Evolutionary conservation across 805 yeast species (phyloP).

Genomic region (Metschnikowia baotianmanensis): DNA sequence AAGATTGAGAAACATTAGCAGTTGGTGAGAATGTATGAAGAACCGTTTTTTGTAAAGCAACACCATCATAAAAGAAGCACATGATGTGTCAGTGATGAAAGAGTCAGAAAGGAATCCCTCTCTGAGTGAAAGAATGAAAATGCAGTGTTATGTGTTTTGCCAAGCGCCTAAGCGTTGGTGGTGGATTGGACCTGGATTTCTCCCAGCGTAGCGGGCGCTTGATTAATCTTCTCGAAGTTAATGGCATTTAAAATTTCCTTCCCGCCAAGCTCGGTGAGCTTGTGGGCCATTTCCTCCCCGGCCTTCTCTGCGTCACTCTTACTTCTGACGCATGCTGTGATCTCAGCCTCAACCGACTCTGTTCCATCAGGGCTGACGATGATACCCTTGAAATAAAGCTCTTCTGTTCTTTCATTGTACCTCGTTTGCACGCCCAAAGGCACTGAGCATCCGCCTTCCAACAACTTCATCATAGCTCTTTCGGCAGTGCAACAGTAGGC

Average conservation of each 20-base stretch:
- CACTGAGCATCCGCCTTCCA: constrained; percentile 98
- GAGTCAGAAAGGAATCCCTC: too few relatives aligned
- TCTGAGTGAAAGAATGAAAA: constrained; percentile 4
- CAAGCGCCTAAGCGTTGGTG: neutral
- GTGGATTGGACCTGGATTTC: neutral
- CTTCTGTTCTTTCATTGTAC: constrained; percentile 43
- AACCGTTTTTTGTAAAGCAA: constrained; percentile 9
- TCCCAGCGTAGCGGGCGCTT: constrained; percentile 24
- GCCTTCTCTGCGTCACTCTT: constrained; percentile 63
- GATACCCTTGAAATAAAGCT: constrained; percentile 59
- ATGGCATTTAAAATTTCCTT: constrained; percentile 77
- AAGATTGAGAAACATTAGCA: constrained; percentile 2
- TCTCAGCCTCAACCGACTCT: constrained; percentile 58
- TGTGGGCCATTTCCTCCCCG: constrained; percentile 68
- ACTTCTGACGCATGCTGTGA: constrained; percentile 35
- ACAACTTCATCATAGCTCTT: constrained; percentile 76
- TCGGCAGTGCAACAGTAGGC: constrained; percentile 83
- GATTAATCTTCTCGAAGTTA: constrained; percentile 62
- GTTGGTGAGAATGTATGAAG: constrained; percentile 1
- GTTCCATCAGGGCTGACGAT: constrained; percentile 86
- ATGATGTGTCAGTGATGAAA: too few relatives aligned
- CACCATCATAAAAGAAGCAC: too few relatives aligned
- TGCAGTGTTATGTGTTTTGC: constrained; percentile 1
- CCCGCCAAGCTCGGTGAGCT: constrained; percentile 74
- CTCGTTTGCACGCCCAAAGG: constrained; percentile 87